Conservation (phyloP, 2,329 filamentous ascomycete species). For the Pseudopyrenochaeta lycopersici region DNA sequence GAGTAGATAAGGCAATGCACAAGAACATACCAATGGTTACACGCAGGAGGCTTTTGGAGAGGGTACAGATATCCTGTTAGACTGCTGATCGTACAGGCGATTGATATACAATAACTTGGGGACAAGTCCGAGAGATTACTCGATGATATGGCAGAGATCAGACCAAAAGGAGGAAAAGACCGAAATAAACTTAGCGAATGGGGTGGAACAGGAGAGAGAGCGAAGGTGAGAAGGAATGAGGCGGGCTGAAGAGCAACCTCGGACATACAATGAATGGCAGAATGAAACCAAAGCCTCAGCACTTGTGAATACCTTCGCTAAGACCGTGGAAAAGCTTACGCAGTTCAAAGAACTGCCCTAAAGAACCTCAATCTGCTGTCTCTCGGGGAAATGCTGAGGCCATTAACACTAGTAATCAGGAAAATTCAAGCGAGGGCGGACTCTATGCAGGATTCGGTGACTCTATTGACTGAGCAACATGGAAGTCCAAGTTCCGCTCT, state of each 20-base stretch:
- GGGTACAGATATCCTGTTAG: not conserved
- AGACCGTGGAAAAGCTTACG: no score
- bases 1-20: slow-evolving; percentile 7
- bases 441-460: not conserved
- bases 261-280: no score
- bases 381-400: no score
- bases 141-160: not conserved
- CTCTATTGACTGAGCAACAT: not conserved
- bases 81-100: slow-evolving; percentile 11
- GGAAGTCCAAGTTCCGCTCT: slow-evolving; percentile 2
- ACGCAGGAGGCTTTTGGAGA: not conserved
- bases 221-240: no score
- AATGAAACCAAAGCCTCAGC: no score
- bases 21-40: not conserved
- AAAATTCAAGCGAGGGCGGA: no score
- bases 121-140: not conserved
- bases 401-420: no score
- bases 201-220: not conserved
- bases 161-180: not conserved
- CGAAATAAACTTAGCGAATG: not conserved
- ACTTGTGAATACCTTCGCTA: no score
- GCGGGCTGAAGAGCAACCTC: no score
- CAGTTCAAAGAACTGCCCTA: no score
- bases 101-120: slow-evolving; percentile 10
- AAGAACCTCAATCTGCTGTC: no score